Conservation (phyloP, 768 basidiomycete species). For the Trichaptum fuscoviolaceum region DNA sequence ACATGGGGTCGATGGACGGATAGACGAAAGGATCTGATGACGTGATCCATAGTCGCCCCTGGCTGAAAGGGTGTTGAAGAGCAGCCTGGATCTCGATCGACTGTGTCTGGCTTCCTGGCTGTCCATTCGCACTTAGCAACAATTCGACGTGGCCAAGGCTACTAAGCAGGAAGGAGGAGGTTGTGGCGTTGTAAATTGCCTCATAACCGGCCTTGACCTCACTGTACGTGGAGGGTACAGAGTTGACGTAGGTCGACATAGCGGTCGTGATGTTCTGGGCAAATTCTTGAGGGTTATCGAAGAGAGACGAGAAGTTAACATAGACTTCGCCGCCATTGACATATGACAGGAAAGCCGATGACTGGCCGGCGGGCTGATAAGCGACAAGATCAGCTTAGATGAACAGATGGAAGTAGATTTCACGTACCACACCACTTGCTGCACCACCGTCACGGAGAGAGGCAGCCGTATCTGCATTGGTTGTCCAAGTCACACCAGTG, state of each 20-base stretch:
- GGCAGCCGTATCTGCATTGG: slow-evolving; percentile 32
- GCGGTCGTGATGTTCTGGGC: slow-evolving; percentile 27
- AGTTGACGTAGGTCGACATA: slow-evolving; percentile 25
- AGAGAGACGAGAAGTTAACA: slow-evolving; percentile 44
- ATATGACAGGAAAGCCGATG: slow-evolving; percentile 41
- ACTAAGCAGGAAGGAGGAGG: slow-evolving; percentile 33
- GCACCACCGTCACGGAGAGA: slow-evolving; percentile 25
- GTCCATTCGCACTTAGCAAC: slow-evolving; percentile 39
- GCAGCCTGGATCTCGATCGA: slow-evolving; percentile 57
- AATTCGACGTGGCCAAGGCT: slow-evolving; percentile 54
- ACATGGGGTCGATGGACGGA: slow-evolving; percentile 62
- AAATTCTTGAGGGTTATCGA: slow-evolving; percentile 31
- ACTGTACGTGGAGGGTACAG: slow-evolving; percentile 36
- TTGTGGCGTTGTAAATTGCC: slow-evolving; percentile 44
- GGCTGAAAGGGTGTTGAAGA: slow-evolving; percentile 57
- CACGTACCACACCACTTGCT: slow-evolving; percentile 16
- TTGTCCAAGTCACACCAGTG: slow-evolving; percentile 33
- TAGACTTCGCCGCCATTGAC: slow-evolving; percentile 63
- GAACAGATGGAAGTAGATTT: background rate
- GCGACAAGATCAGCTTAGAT: slow-evolving; percentile 5
- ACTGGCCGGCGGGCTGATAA: slow-evolving; percentile 15
- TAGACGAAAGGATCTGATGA: slow-evolving; percentile 52
- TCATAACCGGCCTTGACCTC: slow-evolving; percentile 50
- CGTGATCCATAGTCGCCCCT: slow-evolving; percentile 60
- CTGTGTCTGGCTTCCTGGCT: slow-evolving; percentile 30